These are phyloP conservation scores for Rhizophagus clarus DNA, from an alignment of 192 early-diverging fungal species.

Conservation along the genomic window DNA sequence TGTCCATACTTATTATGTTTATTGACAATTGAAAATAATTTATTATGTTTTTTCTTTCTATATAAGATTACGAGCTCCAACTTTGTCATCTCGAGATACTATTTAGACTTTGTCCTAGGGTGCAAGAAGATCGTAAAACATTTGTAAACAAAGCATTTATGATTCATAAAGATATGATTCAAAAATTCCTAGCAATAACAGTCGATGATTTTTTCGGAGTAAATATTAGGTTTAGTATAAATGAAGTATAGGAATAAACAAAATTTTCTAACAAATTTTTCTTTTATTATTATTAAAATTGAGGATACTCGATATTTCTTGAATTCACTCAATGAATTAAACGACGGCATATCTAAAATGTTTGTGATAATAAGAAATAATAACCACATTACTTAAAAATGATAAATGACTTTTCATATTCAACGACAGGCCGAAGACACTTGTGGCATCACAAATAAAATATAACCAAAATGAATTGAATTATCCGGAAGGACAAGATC, in stretches of 20 bases:
- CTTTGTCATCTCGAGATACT: constrained; percentile 21
- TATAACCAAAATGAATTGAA: constrained; percentile 23
- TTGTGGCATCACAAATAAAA: not conserved
- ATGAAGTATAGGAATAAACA: not conserved
- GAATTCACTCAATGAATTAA: constrained; percentile 5
- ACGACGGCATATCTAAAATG: constrained; percentile 17
- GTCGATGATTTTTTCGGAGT: constrained; percentile 21
- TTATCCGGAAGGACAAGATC: constrained; percentile 8
- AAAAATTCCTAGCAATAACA: constrained; percentile 10
- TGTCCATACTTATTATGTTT: too few species aligned
- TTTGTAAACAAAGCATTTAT: constrained; percentile 21
- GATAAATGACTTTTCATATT: not conserved
- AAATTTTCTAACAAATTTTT: not conserved
- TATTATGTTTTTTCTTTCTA: not conserved
- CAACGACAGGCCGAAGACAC: constrained; percentile 6
- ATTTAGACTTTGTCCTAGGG: constrained; percentile 16
- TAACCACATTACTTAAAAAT: not conserved
- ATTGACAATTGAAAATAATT: not conserved
- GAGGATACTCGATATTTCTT: constrained; percentile 13
- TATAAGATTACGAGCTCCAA: constrained; percentile 26
- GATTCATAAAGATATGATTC: not conserved
- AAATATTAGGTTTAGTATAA: not conserved
- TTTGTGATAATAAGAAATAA: not conserved
- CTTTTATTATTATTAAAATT: not conserved
- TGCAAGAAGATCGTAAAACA: constrained; percentile 23